Base-by-base conservation (phyloP, 331 rosid species). In the Ulmus americana region DNA sequence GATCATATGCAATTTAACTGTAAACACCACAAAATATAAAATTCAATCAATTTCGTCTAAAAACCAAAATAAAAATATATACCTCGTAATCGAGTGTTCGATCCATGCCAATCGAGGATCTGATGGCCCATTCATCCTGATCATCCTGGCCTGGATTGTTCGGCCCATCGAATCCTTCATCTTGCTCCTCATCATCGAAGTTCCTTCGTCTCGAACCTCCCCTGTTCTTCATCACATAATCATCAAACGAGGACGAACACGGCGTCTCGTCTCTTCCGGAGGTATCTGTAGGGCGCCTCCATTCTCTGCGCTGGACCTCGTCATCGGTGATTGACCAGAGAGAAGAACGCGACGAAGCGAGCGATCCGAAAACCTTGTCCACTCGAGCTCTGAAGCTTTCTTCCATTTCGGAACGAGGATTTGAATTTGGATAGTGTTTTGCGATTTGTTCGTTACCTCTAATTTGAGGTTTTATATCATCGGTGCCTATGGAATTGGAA, bases 11-110 rank as follows among this genome's bases (percentile, higher is more conserved):
- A 28, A 28, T 28, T 28, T 28, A 28, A 28, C 35, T 0, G 4
- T 28, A 28, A 28, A 28, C 35, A 28, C 35, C 35, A 28, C 35
- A 28, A 20, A 20, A 20, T 1, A 20, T 1, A 20, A 20, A 20
- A 20, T 20, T 20, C 1, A 20, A 20, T 28, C 35, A 28, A 28
- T 28, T 28, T 28, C 35, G 35, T 28, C 35, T 3, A 28, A 10
- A 63, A 44, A 18, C 13, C 28, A 8, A 39, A 42, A 40, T 6
- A 35, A 61, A 7, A 14, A 38, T 5, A 55, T 7, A 15, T 5
- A 77, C 78, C 78, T 77, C 82, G 71, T 44, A 69, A 60, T 77
- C 78, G n/a, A 77, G 82, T 45, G 78, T 77, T 16, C 71, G 59
- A 12, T 77, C 72, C 64, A 51, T 10, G 72, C 78, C 82, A 4